phyloP scores from a whole-genome alignment of 1,284 basidiomycete genomes.

The Cryptococcus amylolentus region DNA sequence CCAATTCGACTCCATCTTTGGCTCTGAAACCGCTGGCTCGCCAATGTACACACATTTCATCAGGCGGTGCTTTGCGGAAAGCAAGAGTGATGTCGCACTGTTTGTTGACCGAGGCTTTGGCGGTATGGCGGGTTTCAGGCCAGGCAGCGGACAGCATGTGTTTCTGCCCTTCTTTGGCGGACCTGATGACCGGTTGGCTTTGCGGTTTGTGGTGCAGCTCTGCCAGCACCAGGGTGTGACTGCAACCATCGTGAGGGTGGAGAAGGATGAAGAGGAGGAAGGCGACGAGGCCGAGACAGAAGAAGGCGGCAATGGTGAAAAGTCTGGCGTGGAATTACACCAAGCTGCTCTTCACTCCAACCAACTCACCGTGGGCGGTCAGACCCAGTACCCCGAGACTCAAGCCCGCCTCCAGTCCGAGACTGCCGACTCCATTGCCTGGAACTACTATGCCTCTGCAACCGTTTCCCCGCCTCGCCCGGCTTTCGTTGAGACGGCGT shows the following conservation, averaged over 20 bases:
- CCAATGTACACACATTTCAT: slow-evolving; percentile 71
- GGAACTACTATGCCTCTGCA: slow-evolving; percentile 41
- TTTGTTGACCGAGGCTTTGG: slow-evolving; percentile 69
- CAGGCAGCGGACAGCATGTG: slow-evolving; percentile 58
- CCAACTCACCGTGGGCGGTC: slow-evolving; percentile 41
- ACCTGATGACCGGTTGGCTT: slow-evolving; percentile 80
- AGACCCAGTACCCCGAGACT: slow-evolving; percentile 26
- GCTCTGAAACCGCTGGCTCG: slow-evolving; percentile 39
- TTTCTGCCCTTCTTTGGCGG: slow-evolving; percentile 90
- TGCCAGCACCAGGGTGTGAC: slow-evolving; percentile 61
- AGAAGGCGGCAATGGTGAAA: slow-evolving; percentile 21
- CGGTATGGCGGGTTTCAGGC: slow-evolving; percentile 25
- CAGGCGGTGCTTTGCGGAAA: slow-evolving; percentile 68
- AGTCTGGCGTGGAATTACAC: slow-evolving; percentile 36
- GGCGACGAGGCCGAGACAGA: slow-evolving; percentile 21
- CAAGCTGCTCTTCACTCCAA: slow-evolving; percentile 43
- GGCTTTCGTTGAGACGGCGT: slow-evolving; percentile 13
- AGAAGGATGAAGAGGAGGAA: slow-evolving; percentile 21
- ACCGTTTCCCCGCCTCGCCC: slow-evolving; percentile 15
- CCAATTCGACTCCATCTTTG: slow-evolving; percentile 45
- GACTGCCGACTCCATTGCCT: slow-evolving; percentile 51
- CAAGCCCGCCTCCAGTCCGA: slow-evolving; percentile 42
- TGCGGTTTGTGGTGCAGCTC: slow-evolving; percentile 73
- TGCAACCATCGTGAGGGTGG: slow-evolving; percentile 67
- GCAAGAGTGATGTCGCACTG: slow-evolving; percentile 65